A percentile compares a stretch with the other conserved stretches of the same genome.
Evolutionary conservation across 768 basidiomycete species (phyloP).

Genomic region (Kwoniella dejecticola): DNA sequence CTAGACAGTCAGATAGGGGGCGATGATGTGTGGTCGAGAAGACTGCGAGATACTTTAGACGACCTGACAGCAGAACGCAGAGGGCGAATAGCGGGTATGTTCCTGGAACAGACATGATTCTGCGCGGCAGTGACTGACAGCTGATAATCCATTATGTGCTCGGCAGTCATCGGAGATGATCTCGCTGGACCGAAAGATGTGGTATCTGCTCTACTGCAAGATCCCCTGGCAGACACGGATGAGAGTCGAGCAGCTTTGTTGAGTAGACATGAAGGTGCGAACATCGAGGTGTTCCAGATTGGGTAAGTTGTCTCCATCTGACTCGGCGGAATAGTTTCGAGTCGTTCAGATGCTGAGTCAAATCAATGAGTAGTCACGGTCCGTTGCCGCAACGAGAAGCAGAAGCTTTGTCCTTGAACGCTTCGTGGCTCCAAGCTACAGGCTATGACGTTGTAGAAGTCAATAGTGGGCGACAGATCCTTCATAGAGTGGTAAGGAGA

Average conservation of each 20-base stretch:
- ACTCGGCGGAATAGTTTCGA: neutral
- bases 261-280: slow-evolving; percentile 21
- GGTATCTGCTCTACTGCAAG: slow-evolving; percentile 45
- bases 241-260: slow-evolving; percentile 24
- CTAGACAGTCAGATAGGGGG: slow-evolving; percentile 45
- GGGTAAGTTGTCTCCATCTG: slow-evolving; percentile 3
- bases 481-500: neutral
- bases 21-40: slow-evolving; percentile 30
- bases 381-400: slow-evolving; percentile 8
- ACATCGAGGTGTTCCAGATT: slow-evolving; percentile 23
- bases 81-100: slow-evolving; percentile 26
- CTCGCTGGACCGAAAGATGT: slow-evolving; percentile 37
- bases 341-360: neutral
- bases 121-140: no score
- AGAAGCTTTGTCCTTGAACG: slow-evolving; percentile 20
- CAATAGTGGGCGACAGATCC: slow-evolving; percentile 18
- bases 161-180: slow-evolving; percentile 38
- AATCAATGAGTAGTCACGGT: slow-evolving; percentile 3
- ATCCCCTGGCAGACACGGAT: slow-evolving; percentile 41
- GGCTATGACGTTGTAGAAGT: slow-evolving; percentile 38
- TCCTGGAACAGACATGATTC: no score
- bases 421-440: slow-evolving; percentile 40
- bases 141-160: no score
- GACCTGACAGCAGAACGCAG: slow-evolving; percentile 22
- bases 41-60: slow-evolving; percentile 23